Evolutionary conservation across 306 rosid genomes (phyloP).

Genomic region (Malus sieversii): DNA sequence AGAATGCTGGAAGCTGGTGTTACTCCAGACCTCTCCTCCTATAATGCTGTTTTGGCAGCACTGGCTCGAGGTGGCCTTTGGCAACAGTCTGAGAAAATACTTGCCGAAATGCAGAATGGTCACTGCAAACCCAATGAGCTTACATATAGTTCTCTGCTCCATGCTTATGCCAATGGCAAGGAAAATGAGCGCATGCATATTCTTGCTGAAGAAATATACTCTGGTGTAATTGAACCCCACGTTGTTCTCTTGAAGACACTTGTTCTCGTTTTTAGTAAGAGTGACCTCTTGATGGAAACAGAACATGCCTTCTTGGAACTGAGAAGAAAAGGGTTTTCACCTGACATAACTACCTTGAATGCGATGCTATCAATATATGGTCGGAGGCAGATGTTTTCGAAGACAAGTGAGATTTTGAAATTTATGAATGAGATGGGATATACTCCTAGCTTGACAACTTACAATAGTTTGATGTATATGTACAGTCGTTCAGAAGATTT

Average conservation of each 20-base stretch:
- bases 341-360: slow-evolving; percentile 70
- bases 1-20: slow-evolving; percentile 87
- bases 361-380: slow-evolving; percentile 91
- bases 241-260: slow-evolving; percentile 83
- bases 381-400: slow-evolving; percentile 67
- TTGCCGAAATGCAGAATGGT: slow-evolving; percentile 71
- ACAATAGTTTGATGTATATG: slow-evolving; percentile 86
- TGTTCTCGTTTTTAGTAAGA: slow-evolving; percentile 74
- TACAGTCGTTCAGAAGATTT: slow-evolving; percentile 71
- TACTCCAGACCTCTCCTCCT: slow-evolving; percentile 75
- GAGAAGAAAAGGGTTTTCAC: slow-evolving; percentile 49
- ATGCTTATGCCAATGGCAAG: slow-evolving; percentile 89
- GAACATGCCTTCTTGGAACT: slow-evolving; percentile 72
- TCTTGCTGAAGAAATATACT: slow-evolving; percentile 70
- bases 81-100: slow-evolving; percentile 78
- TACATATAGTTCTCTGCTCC: slow-evolving; percentile 78
- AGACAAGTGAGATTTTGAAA: slow-evolving; percentile 63
- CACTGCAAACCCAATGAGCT: slow-evolving; percentile 78
- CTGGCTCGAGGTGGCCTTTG: slow-evolving; percentile 91
- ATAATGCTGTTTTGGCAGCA: slow-evolving; percentile 86
- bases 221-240: slow-evolving; percentile 51
- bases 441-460: slow-evolving; percentile 84
- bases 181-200: slow-evolving; percentile 53
- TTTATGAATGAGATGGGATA: slow-evolving; percentile 65
- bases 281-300: slow-evolving; percentile 68